Conservation (phyloP, 2,329 filamentous ascomycete genomes). For the Fusarium cicatricum region DNA sequence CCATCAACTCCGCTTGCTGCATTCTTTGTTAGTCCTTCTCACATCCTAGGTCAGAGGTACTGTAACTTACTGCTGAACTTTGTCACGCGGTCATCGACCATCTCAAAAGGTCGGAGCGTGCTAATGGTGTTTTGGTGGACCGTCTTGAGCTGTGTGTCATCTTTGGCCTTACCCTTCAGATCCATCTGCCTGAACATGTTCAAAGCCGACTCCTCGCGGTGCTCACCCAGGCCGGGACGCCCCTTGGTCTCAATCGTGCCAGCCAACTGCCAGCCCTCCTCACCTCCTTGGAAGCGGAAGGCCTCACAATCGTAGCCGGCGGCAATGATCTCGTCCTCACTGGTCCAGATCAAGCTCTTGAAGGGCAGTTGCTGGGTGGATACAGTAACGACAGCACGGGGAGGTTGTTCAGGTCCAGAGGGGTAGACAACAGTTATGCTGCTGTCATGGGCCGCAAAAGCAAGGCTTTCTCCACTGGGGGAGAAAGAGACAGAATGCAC, state of each 20-base stretch:
- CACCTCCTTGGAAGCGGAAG: slow-evolving; percentile 84
- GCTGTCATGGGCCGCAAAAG: slow-evolving; percentile 94
- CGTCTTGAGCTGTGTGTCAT: slow-evolving; percentile 94
- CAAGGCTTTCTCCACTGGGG: slow-evolving; percentile 89
- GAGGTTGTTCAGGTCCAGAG: slow-evolving; percentile 87
- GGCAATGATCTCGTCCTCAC: slow-evolving; percentile 91
- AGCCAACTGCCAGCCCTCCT: slow-evolving; percentile 82
- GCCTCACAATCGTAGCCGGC: slow-evolving; percentile 92
- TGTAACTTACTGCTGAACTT: slow-evolving; percentile 85
- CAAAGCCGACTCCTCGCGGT: slow-evolving; percentile 87
- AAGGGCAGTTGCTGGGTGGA: slow-evolving; percentile 92
- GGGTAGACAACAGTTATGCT: slow-evolving; percentile 97
- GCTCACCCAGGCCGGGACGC: slow-evolving; percentile 65
- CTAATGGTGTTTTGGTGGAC: slow-evolving; percentile 97
- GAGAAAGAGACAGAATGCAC: slow-evolving; percentile 94
- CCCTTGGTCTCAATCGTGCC: slow-evolving; percentile 83
- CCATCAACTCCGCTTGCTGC: slow-evolving; percentile 84
- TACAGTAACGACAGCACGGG: slow-evolving; percentile 87
- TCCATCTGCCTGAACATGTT: slow-evolving; percentile 99
- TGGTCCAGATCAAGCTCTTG: slow-evolving; percentile 90
- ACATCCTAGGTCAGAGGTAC: background rate
- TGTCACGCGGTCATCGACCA: slow-evolving; percentile 67
- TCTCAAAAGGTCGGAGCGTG: slow-evolving; percentile 80
- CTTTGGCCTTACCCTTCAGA: slow-evolving; percentile 89
- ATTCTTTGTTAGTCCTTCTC: slow-evolving; percentile 42